Percentiles rank a stretch among this genome's conserved stretches.
These are phyloP conservation scores for Lachancea dasiensis DNA, from an alignment of 805 yeast genomes.

Conservation along the genomic window DNA sequence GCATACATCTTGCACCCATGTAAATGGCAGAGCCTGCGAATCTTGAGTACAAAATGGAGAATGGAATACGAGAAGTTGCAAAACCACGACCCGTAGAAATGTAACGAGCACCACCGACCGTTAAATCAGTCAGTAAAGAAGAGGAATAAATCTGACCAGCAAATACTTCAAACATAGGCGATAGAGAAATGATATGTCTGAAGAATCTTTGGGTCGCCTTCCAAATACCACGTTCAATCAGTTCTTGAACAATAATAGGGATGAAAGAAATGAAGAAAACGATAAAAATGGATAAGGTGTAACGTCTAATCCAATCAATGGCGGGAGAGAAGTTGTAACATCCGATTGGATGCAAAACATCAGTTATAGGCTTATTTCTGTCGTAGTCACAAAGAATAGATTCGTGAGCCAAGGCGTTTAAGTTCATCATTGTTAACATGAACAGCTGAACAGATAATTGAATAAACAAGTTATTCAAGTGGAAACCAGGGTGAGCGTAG, in stretches of 20 bases:
- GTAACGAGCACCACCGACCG: constrained; percentile 83
- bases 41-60: constrained; percentile 66
- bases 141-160: constrained; percentile 75
- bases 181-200: constrained; percentile 62
- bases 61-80: constrained; percentile 75
- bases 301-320: constrained; percentile 77
- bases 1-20: constrained; percentile 74
- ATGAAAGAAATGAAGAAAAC: constrained; percentile 76
- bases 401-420: constrained; percentile 70
- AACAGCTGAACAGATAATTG: constrained; percentile 69
- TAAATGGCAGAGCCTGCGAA: constrained; percentile 79
- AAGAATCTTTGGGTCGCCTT: constrained; percentile 63
- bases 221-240: constrained; percentile 77
- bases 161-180: constrained; percentile 80
- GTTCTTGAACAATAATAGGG: constrained; percentile 73
- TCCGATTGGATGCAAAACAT: constrained; percentile 57
- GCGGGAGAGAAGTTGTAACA: constrained; percentile 72
- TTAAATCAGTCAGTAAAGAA: constrained; percentile 62
- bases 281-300: constrained; percentile 72
- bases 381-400: constrained; percentile 63
- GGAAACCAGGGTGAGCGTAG: constrained; percentile 86
- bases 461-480: constrained; percentile 72
- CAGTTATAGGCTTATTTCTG: constrained; percentile 60
- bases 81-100: constrained; percentile 84
- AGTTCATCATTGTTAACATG: constrained; percentile 61